phyloP scores from a whole-genome alignment of 2,329 filamentous ascomycete genomes.

The Neofusicoccum laricinum region DNA sequence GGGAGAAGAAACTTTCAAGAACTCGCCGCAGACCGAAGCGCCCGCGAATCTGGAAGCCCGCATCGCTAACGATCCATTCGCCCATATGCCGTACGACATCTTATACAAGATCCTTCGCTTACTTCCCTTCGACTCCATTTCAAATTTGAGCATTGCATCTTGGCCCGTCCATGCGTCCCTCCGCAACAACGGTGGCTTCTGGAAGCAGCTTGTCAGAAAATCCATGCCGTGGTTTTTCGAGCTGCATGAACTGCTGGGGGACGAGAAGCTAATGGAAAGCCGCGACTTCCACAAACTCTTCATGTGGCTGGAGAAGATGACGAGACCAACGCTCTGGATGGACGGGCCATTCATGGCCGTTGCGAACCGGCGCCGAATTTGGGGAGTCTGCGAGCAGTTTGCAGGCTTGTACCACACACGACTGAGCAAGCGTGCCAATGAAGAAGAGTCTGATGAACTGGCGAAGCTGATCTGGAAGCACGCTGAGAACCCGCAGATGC shows the following conservation, averaged over 20 bases:
- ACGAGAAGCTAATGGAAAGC: neutral
- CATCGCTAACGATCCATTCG: neutral
- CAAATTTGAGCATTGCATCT: neutral
- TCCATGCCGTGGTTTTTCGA: neutral
- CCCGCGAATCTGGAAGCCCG: neutral
- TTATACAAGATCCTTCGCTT: neutral
- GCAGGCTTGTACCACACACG: neutral
- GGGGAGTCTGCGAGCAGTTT: neutral
- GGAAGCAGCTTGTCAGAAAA: neutral
- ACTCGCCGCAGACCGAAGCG: neutral
- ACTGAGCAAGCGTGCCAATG: neutral
- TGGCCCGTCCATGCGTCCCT: neutral
- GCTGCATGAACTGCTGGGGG: neutral
- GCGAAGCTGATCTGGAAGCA: neutral
- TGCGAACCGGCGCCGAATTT: slow-evolving; percentile 27
- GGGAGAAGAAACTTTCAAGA: neutral
- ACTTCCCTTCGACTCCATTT: neutral
- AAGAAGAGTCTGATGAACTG: neutral
- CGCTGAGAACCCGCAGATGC: neutral
- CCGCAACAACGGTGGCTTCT: neutral
- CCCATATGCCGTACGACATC: neutral
- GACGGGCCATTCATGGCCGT: slow-evolving; percentile 25
- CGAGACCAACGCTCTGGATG: slow-evolving; percentile 22
- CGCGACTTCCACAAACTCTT: slow-evolving; percentile 20
- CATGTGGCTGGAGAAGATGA: slow-evolving; percentile 24